Base-by-base conservation (phyloP, 495 filamentous ascomycete genomes). In the Cryomyces minteri region DNA sequence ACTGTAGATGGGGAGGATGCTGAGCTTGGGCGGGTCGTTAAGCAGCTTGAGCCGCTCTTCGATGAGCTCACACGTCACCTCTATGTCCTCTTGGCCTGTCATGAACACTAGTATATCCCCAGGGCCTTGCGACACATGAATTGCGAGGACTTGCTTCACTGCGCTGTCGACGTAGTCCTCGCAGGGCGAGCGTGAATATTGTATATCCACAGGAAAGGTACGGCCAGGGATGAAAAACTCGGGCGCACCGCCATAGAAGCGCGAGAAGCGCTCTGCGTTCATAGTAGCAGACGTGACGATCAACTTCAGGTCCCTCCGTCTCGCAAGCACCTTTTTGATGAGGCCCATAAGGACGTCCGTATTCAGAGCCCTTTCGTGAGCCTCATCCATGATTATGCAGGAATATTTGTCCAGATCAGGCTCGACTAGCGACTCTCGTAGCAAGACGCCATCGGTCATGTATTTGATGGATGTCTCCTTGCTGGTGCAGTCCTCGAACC, bases 321-420 rank as follows among this genome's bases (percentile, higher is more conserved):
- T 70, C 45, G 88, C 80, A 28, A 99, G 68, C 6, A 99, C 85
- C 62, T 96, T 96, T 58, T 95, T 99, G 61, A 99, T 81, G 28
- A 99, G 72, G 0, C 92, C 92, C 84, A 99, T 93, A 9, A 96
- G 66, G 5, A 99, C 86, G 59, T 99, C 92, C 3, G 92, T 99
- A 56, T 96, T 96, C 38, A 99, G 67, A 0, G 90, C 88, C 56
- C 92, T 75, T 59, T 99, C 92, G 69, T 99, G 92, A 4, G 92
- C 92, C 65, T 99, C 92, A 61, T 99, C 92, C 90, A 99, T 95
- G 59, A 99, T 99, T 43, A 99, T 87, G 58, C 86, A 94, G 9
- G 88, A 94, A 61, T 99, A 99, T 55, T 83, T 83, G 60, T 96
- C 92, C 25, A 99, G 72, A 56, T 99, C 93, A 11, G 76, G 71